phyloP scores from a whole-genome alignment of 2,329 filamentous ascomycete genomes.

The Cercospora citrullina region DNA sequence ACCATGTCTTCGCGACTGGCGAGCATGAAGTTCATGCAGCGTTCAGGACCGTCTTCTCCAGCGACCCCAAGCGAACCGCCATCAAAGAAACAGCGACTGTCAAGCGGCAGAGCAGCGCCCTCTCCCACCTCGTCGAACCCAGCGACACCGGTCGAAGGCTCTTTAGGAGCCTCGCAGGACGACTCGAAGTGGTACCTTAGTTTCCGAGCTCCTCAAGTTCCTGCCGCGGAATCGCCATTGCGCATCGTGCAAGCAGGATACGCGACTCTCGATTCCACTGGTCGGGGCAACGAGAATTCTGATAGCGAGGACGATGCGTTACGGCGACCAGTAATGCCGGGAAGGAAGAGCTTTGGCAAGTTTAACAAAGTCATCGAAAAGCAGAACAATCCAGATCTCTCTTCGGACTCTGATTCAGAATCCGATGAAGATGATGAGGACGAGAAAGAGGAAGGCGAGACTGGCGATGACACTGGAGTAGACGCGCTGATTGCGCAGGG shows the following conservation, averaged over 20 bases:
- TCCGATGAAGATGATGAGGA: conserved; percentile 40
- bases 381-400: conserved; percentile 42
- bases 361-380: conserved; percentile 46
- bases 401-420: conserved; percentile 36
- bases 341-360: conserved; percentile 54
- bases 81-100: conserved; percentile 65
- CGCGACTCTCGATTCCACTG: conserved; percentile 49
- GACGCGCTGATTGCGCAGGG: conserved; percentile 49
- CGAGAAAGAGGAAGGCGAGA: conserved; percentile 40
- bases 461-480: conserved; percentile 45
- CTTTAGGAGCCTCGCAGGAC: conserved; percentile 63
- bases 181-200: conserved; percentile 77
- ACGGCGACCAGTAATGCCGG: conserved; percentile 36
- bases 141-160: conserved; percentile 33
- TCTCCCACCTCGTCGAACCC: conserved; percentile 41
- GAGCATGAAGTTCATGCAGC: conserved; percentile 87
- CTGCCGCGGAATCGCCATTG: conserved; percentile 44
- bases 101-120: conserved; percentile 42
- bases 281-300: conserved; percentile 31
- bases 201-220: conserved; percentile 47
- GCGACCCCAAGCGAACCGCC: conserved; percentile 53
- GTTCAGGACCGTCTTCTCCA: conserved; percentile 65
- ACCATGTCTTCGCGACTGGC: conserved; percentile 83
- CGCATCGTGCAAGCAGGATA: conserved; percentile 63
- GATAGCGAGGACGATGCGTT: conserved; percentile 40